Evolutionary conservation across 1,139 yeast species (phyloP).

Genomic region (Scheffersomyces segobiensis): DNA sequence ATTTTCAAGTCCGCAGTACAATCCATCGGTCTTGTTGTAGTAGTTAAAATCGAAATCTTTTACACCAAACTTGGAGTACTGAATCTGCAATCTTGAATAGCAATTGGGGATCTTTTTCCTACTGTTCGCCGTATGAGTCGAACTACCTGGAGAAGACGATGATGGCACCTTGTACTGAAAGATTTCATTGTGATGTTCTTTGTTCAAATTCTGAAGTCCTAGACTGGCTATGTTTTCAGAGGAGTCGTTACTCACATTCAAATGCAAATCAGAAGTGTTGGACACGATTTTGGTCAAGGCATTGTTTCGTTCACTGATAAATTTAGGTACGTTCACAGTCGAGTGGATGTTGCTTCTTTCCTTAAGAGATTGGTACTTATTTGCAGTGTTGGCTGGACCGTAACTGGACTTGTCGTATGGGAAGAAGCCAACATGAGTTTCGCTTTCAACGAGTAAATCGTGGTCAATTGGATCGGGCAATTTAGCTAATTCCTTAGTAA

Average conservation of each 20-base stretch:
- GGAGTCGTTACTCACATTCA: background rate
- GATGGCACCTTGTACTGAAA: constrained; percentile 25
- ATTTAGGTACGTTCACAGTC: constrained; percentile 49
- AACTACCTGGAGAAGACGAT: constrained; percentile 5
- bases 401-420: constrained; percentile 58
- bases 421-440: constrained; percentile 15
- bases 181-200: constrained; percentile 5
- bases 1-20: constrained; percentile 83
- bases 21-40: constrained; percentile 63
- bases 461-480: constrained; percentile 40
- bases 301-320: constrained; percentile 65
- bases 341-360: constrained; percentile 23
- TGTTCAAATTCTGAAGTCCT: background rate
- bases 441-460: constrained; percentile 5
- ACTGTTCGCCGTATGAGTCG: background rate
- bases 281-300: constrained; percentile 10
- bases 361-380: constrained; percentile 47
- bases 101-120: constrained; percentile 56
- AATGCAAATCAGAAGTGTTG: constrained; percentile 11
- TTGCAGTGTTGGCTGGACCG: constrained; percentile 44
- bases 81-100: constrained; percentile 71
- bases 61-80: constrained; percentile 88
- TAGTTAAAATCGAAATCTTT: constrained; percentile 90
- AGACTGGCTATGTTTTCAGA: background rate
- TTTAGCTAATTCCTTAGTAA: constrained; percentile 53